These are phyloP conservation scores for Marasmius tenuissimus DNA, from an alignment of 1,284 basidiomycete genomes.

Conservation along the genomic window DNA sequence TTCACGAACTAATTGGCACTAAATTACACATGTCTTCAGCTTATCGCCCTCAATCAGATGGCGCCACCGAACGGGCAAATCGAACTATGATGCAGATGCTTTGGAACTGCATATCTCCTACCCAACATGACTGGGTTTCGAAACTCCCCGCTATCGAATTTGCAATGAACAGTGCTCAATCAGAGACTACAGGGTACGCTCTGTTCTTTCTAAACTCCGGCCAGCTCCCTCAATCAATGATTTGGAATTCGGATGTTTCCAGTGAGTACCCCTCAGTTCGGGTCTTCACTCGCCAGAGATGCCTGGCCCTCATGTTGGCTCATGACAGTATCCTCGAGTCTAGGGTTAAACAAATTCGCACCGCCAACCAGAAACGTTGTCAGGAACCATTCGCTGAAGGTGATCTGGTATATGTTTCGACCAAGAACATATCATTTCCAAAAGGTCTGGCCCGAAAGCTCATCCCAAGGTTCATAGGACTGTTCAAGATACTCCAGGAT, in stretches of 20 bases:
- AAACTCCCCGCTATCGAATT: constrained; percentile 24
- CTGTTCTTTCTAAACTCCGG: constrained; percentile 36
- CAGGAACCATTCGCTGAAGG: constrained; percentile 16
- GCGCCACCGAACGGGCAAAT: constrained; percentile 27
- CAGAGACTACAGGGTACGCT: constrained; percentile 26
- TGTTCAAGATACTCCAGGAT: constrained; percentile 23
- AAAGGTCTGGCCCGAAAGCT: constrained; percentile 26
- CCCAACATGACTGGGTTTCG: constrained; percentile 18
- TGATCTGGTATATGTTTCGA: constrained; percentile 30
- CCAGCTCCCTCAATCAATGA: constrained; percentile 21
- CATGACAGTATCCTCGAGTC: constrained; percentile 30
- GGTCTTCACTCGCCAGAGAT: constrained; percentile 19
- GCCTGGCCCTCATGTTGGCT: constrained; percentile 18
- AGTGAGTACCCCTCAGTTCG: constrained; percentile 22
- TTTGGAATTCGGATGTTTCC: constrained; percentile 19
- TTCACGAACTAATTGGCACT: constrained; percentile 23
- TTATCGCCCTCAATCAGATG: constrained; percentile 24
- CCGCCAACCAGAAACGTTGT: constrained; percentile 23
- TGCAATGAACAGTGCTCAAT: constrained; percentile 18
- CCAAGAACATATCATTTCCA: constrained; percentile 27
- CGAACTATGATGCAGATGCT: constrained; percentile 22
- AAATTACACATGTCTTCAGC: constrained; percentile 22
- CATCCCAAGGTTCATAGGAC: constrained; percentile 28
- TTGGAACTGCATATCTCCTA: constrained; percentile 6
- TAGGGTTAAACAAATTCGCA: constrained; percentile 25